A percentile compares a stretch with the other conserved stretches of the same genome.
phyloP scores from a whole-genome alignment of 2,329 filamentous ascomycete genomes.

The Phoma sp. region DNA sequence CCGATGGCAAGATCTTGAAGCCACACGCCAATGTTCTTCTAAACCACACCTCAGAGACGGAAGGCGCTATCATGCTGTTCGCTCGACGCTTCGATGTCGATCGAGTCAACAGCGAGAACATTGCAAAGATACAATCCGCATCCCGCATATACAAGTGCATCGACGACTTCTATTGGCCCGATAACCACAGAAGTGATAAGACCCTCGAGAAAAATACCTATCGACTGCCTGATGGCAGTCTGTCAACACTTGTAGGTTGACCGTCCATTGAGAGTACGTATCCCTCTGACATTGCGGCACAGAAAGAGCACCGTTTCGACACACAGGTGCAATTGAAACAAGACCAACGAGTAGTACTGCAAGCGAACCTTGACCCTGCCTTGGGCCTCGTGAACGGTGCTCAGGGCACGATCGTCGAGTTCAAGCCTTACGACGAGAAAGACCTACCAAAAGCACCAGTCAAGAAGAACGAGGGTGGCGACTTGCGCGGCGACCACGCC shows the following conservation, averaged over 20 bases:
- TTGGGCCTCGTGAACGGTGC: slow-evolving; percentile 45
- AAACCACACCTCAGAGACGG: slow-evolving; percentile 52
- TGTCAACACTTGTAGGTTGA: slow-evolving; percentile 29
- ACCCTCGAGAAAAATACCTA: slow-evolving; percentile 19
- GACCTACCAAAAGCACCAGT: slow-evolving; percentile 36
- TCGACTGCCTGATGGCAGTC: slow-evolving; percentile 12
- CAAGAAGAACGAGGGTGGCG: slow-evolving; percentile 1
- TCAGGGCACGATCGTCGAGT: slow-evolving; percentile 41
- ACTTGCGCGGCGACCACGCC: slow-evolving; percentile 47
- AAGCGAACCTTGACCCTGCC: slow-evolving; percentile 54
- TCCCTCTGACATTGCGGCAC: neutral
- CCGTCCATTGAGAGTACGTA: neutral
- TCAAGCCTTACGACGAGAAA: slow-evolving; percentile 45
- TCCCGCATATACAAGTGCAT: slow-evolving; percentile 39
- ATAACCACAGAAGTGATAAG: slow-evolving; percentile 30
- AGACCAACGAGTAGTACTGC: slow-evolving; percentile 61
- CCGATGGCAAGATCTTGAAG: slow-evolving; percentile 43
- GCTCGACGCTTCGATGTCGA: slow-evolving; percentile 48
- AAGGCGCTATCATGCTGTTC: slow-evolving; percentile 56
- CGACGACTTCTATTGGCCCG: slow-evolving; percentile 53
- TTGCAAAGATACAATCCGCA: slow-evolving; percentile 36
- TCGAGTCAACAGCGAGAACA: slow-evolving; percentile 42
- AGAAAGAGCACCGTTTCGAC: slow-evolving; percentile 56
- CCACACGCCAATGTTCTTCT: slow-evolving; percentile 46
- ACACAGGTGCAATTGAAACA: slow-evolving; percentile 54